These are phyloP conservation scores for Phellopilus nigrolimitatus DNA, from an alignment of 1,284 basidiomycete species.

Conservation along the genomic window DNA sequence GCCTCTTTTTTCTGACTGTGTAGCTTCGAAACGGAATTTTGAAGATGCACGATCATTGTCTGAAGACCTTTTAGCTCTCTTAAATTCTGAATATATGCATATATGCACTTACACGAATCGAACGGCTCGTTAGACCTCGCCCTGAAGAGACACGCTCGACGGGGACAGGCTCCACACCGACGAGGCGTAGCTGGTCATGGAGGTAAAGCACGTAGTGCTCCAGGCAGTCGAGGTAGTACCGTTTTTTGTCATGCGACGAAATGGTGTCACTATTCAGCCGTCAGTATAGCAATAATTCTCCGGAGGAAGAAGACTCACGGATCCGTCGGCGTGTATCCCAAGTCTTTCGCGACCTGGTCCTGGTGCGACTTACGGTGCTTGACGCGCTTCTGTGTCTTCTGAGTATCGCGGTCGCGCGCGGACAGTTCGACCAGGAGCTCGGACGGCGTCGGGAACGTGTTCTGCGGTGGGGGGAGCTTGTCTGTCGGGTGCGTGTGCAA, in stretches of 20 bases:
- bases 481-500: neutral
- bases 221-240: conserved; percentile 64
- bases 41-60: conserved; percentile 19
- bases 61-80: neutral
- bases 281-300: neutral
- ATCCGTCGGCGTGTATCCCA: conserved; percentile 54
- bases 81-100: neutral
- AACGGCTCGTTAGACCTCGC: conserved; percentile 54
- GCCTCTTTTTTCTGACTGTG: conserved; percentile 10
- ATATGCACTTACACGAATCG: conserved; percentile 38
- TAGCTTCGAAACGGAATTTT: neutral
- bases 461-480: conserved; percentile 26
- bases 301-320: conserved; percentile 41
- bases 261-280: conserved; percentile 48
- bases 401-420: conserved; percentile 1
- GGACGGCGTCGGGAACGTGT: conserved; percentile 58
- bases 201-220: conserved; percentile 65
- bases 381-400: conserved; percentile 9
- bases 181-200: conserved; percentile 51
- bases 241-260: conserved; percentile 71
- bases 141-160: conserved; percentile 53
- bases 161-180: conserved; percentile 42
- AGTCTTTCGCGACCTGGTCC: conserved; percentile 44
- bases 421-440: conserved; percentile 50
- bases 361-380: conserved; percentile 50